Evolutionary conservation across 1,139 yeast genomes (phyloP).

Genomic region (Debaryomyces udenii): DNA sequence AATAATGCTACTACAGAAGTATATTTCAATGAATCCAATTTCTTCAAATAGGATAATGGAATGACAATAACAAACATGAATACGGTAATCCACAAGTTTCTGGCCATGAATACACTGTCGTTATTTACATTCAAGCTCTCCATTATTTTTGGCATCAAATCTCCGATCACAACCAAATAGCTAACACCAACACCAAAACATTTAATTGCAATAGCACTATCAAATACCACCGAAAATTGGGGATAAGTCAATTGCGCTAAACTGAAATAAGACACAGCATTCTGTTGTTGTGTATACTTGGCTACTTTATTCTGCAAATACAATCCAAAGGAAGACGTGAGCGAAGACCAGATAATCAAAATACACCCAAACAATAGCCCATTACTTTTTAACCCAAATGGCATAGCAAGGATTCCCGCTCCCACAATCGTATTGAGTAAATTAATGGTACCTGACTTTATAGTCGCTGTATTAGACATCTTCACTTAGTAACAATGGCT

Average conservation of each 20-base stretch:
- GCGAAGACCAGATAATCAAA: slow-evolving; percentile 50
- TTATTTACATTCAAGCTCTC: slow-evolving; percentile 40
- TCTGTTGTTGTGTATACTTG: slow-evolving; percentile 51
- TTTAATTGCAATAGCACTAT: slow-evolving; percentile 58
- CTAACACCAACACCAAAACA: slow-evolving; percentile 92
- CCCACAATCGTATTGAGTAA: slow-evolving; percentile 58
- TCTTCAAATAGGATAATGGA: slow-evolving; percentile 75
- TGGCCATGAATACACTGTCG: slow-evolving; percentile 29
- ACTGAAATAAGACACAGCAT: slow-evolving; percentile 55
- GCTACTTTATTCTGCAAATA: slow-evolving; percentile 55
- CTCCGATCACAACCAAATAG: slow-evolving; percentile 87
- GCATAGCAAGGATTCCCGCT: slow-evolving; percentile 62
- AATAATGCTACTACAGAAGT: slow-evolving; percentile 83
- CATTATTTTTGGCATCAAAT: slow-evolving; percentile 79
- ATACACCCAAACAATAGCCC: slow-evolving; percentile 52
- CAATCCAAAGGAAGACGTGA: slow-evolving; percentile 55
- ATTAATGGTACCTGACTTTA: slow-evolving; percentile 54
- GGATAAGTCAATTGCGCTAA: slow-evolving; percentile 59
- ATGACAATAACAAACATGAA: slow-evolving; percentile 61
- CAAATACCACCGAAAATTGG: slow-evolving; percentile 46
- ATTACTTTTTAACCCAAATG: slow-evolving; percentile 54
- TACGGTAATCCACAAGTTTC: slow-evolving; percentile 72
- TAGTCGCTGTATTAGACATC: slow-evolving; percentile 33
- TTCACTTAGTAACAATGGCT: background rate
- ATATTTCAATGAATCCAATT: slow-evolving; percentile 81